Percentiles rank a stretch among this genome's conserved stretches.
Evolutionary conservation across 169 alveolate species (phyloP).

Genomic region (Plasmodium chabaudi): DNA sequence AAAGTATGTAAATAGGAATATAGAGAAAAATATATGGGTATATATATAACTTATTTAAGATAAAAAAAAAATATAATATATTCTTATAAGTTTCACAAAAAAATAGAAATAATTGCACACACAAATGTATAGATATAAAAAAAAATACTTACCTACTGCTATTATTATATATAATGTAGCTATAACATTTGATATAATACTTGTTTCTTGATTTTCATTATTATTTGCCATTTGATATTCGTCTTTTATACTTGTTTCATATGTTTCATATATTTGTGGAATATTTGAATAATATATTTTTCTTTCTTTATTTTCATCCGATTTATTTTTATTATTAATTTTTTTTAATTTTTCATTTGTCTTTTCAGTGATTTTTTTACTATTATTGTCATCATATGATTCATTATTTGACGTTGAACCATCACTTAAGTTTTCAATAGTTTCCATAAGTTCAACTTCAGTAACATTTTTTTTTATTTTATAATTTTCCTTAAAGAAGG

Average conservation of each 20-base stretch:
- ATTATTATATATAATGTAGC: constrained; percentile 60
- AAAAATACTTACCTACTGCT: constrained; percentile 30
- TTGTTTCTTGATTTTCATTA: constrained; percentile 7
- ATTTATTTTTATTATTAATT: constrained; percentile 24
- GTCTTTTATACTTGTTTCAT: constrained; percentile 46
- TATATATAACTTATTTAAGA: neutral
- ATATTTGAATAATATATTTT: constrained; percentile 15
- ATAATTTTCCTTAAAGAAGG: constrained; percentile 49
- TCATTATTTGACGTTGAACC: constrained; percentile 45
- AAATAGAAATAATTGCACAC: neutral
- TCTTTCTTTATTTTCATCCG: constrained; percentile 13
- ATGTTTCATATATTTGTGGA: constrained; percentile 71
- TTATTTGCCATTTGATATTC: constrained; percentile 8
- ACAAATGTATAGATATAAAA: neutral
- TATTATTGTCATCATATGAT: constrained; percentile 36
- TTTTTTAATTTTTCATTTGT: constrained; percentile 30
- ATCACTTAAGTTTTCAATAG: constrained; percentile 66
- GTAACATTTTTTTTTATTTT: constrained; percentile 24
- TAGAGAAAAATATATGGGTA: neutral
- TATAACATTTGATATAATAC: constrained; percentile 31
- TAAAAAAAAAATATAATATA: neutral
- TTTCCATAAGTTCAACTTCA: constrained; percentile 70
- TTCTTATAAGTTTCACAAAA: neutral
- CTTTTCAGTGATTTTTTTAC: constrained; percentile 29
- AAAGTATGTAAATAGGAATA: neutral